Conservation (phyloP, 1,139 yeast genomes). For the Kodamaea sp. region DNA sequence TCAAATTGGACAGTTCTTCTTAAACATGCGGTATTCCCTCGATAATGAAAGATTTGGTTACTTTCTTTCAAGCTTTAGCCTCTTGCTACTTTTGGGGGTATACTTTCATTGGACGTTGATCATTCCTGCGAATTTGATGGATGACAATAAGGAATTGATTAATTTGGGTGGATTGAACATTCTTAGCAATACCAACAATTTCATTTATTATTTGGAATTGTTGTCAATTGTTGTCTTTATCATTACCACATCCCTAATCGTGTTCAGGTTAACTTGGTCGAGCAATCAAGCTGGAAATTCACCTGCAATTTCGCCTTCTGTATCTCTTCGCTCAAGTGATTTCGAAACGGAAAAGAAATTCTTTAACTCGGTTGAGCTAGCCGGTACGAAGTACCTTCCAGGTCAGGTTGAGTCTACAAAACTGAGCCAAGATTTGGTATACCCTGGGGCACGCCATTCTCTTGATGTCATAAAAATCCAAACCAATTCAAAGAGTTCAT, state of each 20-base stretch:
- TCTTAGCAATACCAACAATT: conserved; percentile 21
- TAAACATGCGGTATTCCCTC: conserved; percentile 36
- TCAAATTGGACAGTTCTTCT: conserved; percentile 35
- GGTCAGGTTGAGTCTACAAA: neutral
- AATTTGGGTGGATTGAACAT: conserved; percentile 19
- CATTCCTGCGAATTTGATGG: conserved; percentile 26
- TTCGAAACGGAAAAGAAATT: conserved; percentile 21
- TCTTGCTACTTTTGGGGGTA: conserved; percentile 20
- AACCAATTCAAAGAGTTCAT: conserved; percentile 58
- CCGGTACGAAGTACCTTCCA: conserved; percentile 12
- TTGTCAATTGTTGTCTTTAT: conserved; percentile 28
- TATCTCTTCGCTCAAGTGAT: conserved; percentile 16
- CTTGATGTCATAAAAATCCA: conserved; percentile 63
- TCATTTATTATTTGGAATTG: conserved; percentile 36
- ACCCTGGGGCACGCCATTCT: conserved; percentile 45
- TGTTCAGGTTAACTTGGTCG: conserved; percentile 25
- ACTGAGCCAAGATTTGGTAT: conserved; percentile 8
- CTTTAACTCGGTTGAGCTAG: conserved; percentile 52
- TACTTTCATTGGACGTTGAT: conserved; percentile 29
- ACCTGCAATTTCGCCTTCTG: neutral
- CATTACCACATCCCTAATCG: conserved; percentile 27
- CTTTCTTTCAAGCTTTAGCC: conserved; percentile 11
- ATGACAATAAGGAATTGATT: conserved; percentile 19
- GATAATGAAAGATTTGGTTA: conserved; percentile 7
- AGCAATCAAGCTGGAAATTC: neutral